These are phyloP conservation scores for Ganoderma boninense DNA, from an alignment of 1,284 basidiomycete species.

Conservation along the genomic window DNA sequence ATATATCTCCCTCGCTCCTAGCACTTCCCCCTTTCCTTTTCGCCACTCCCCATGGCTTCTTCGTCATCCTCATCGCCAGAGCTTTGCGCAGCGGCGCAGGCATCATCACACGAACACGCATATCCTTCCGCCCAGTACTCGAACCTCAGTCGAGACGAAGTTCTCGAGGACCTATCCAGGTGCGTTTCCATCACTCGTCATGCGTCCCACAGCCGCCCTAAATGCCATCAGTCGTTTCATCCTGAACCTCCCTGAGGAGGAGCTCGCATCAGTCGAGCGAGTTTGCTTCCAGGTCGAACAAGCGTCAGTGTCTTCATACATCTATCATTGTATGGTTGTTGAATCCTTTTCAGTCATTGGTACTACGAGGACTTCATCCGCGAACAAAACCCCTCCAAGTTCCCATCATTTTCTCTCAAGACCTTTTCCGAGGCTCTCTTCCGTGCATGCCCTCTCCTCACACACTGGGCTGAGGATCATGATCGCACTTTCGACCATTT, in stretches of 20 bases:
- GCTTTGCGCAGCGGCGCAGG: constrained; percentile 58
- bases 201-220: constrained; percentile 7
- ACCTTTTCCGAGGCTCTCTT: constrained; percentile 96
- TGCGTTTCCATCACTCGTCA: constrained; percentile 41
- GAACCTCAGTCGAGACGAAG: constrained; percentile 64
- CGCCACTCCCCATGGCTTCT: constrained; percentile 52
- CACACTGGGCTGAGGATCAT: constrained; percentile 82
- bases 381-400: constrained; percentile 80
- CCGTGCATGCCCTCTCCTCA: constrained; percentile 80
- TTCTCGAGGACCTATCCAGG: constrained; percentile 92
- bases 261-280: constrained; percentile 90
- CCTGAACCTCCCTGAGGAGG: constrained; percentile 94
- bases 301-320: constrained; percentile 70
- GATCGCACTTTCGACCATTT: constrained; percentile 85
- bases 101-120: constrained; percentile 43
- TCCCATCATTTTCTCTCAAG: constrained; percentile 90
- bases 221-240: constrained; percentile 84
- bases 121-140: constrained; percentile 34
- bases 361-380: constrained; percentile 99
- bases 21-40: constrained; percentile 35
- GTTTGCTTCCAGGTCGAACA: constrained; percentile 99
- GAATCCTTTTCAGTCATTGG: constrained; percentile 81
- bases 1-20: constrained; percentile 43
- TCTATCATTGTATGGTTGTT: constrained; percentile 18
- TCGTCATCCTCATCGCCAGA: constrained; percentile 80